Conservation (phyloP, 352 stramenopile species). For the Globisporangium parvum region DNA sequence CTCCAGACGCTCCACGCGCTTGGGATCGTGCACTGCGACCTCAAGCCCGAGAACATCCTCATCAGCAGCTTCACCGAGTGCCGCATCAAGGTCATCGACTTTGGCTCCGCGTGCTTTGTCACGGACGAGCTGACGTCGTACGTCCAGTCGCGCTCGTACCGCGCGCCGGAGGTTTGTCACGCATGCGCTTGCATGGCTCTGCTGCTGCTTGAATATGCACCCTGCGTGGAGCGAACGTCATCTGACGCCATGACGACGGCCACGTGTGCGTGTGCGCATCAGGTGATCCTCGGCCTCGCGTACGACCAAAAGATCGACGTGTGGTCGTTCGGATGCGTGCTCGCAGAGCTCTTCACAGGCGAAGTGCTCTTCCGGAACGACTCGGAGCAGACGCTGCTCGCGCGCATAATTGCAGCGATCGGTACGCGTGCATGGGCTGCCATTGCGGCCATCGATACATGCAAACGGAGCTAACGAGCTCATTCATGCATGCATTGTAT, state of each 20-base stretch:
- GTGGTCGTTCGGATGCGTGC: slow-evolving; percentile 86
- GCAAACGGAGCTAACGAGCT: background rate
- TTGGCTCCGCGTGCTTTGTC: slow-evolving; percentile 95
- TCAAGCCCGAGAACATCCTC: slow-evolving; percentile 98
- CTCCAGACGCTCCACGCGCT: slow-evolving; percentile 86
- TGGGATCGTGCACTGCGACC: slow-evolving; percentile 96
- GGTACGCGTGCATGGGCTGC: slow-evolving; percentile 22
- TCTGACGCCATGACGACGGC: background rate
- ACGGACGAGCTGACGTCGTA: slow-evolving; percentile 95
- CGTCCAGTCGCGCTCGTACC: slow-evolving; percentile 97
- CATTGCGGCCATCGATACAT: background rate
- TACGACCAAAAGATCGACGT: slow-evolving; percentile 87
- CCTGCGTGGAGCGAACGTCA: no score
- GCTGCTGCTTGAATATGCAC: no score
- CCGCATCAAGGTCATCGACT: slow-evolving; percentile 97
- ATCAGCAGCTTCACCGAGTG: slow-evolving; percentile 86
- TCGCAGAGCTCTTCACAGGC: slow-evolving; percentile 86
- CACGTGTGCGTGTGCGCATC: background rate
- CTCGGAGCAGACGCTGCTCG: slow-evolving; percentile 89
- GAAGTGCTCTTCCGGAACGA: slow-evolving; percentile 86
- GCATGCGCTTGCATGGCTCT: slow-evolving; percentile 18
- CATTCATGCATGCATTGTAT: background rate
- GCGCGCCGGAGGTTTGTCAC: slow-evolving; percentile 89
- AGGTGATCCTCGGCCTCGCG: slow-evolving; percentile 94
- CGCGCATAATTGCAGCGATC: slow-evolving; percentile 81